Conservation (phyloP, 1,284 basidiomycete genomes). For the Cutaneotrichosporon mucoides region DNA sequence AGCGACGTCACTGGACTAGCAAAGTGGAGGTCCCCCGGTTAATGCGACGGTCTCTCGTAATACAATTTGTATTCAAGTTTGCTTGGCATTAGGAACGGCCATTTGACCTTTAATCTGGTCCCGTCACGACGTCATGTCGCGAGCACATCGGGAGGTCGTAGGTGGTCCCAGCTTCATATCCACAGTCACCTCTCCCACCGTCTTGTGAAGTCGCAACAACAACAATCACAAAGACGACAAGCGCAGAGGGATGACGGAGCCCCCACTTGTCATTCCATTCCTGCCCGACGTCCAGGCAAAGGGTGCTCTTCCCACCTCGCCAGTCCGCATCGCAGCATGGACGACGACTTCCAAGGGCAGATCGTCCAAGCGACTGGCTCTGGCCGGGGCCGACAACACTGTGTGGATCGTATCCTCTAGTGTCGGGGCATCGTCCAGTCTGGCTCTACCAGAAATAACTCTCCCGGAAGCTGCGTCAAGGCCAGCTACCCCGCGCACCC, state of each 20-base stretch:
- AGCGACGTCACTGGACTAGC: not conserved
- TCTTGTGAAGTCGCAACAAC: not conserved
- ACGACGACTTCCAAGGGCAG: constrained; percentile 16
- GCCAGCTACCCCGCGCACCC: constrained; percentile 26
- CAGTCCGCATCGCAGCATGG: constrained; percentile 38
- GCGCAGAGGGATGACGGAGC: not conserved
- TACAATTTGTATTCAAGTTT: not conserved
- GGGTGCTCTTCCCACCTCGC: constrained; percentile 23
- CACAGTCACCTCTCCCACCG: no score
- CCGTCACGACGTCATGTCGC: no score
- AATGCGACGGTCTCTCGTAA: not conserved
- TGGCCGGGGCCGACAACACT: constrained; percentile 34
- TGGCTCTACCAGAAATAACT: constrained; percentile 2
- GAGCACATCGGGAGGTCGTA: no score
- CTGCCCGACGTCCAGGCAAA: constrained; percentile 23
- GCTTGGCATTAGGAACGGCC: no score
- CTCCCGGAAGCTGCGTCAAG: not conserved
- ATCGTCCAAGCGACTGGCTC: constrained; percentile 27
- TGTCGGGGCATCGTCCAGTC: not conserved
- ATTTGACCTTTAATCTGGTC: no score
- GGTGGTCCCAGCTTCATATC: no score
- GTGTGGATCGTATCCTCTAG: constrained; percentile 33
- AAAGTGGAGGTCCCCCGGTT: not conserved
- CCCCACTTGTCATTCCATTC: constrained; percentile 30
- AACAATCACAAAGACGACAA: not conserved